Percentiles rank a stretch among this genome's conserved stretches.
Conservation (phyloP, 768 basidiomycete species). For the Suillus ampliporus region DNA sequence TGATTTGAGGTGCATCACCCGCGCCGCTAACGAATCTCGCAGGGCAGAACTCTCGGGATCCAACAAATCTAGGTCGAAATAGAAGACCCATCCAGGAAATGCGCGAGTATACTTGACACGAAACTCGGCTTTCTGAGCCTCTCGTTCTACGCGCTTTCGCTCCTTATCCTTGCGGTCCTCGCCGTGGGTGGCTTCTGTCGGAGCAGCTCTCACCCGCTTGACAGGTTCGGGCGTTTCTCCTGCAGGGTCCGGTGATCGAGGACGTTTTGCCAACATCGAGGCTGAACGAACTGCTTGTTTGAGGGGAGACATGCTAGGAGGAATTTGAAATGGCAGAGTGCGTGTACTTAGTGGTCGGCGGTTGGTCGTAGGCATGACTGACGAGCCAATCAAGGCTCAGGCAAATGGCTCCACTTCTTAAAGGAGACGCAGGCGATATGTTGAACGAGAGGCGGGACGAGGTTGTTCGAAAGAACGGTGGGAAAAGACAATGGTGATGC, state of each 20-base stretch:
- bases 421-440: neutral
- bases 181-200: slow-evolving; percentile 35
- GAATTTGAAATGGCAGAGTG: slow-evolving; percentile 39
- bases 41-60: slow-evolving; percentile 42
- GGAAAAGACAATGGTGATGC: slow-evolving; percentile 5
- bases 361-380: slow-evolving; percentile 48
- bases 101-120: slow-evolving; percentile 82
- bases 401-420: neutral
- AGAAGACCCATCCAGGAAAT: slow-evolving; percentile 85
- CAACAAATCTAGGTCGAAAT: slow-evolving; percentile 72
- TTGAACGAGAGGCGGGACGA: neutral
- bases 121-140: slow-evolving; percentile 71
- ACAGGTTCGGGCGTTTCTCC: slow-evolving; percentile 36
- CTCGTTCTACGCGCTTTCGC: slow-evolving; percentile 54
- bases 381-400: neutral
- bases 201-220: slow-evolving; percentile 53
- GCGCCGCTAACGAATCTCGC: slow-evolving; percentile 51
- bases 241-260: slow-evolving; percentile 55
- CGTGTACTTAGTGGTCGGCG: slow-evolving; percentile 56
- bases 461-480: neutral
- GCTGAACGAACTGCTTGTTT: slow-evolving; percentile 37
- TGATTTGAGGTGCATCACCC: slow-evolving; percentile 72
- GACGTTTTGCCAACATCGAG: slow-evolving; percentile 47
- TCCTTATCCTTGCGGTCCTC: slow-evolving; percentile 52
- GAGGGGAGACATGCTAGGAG: slow-evolving; percentile 40